Evolutionary conservation across 2,329 filamentous ascomycete species (phyloP).

Genomic region (Phaeosphaeria sp.): DNA sequence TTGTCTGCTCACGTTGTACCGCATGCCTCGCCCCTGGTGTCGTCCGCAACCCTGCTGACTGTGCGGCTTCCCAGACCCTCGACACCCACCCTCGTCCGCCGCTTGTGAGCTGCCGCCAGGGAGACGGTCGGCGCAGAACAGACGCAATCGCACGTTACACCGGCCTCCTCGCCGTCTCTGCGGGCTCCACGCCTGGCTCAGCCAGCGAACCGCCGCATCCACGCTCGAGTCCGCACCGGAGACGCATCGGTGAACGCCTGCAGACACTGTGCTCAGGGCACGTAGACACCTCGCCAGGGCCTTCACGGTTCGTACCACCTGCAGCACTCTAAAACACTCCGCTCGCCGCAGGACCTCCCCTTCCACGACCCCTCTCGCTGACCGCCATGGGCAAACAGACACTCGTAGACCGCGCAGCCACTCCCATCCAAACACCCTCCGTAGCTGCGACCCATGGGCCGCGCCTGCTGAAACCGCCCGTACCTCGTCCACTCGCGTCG

Average conservation of each 20-base stretch:
- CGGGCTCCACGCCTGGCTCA: slow-evolving; percentile 16
- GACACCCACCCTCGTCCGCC: slow-evolving; percentile 21
- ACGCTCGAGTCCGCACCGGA: slow-evolving; percentile 32
- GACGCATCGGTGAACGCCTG: slow-evolving; percentile 39
- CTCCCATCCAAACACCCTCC: slow-evolving; percentile 15
- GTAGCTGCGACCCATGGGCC: slow-evolving; percentile 36
- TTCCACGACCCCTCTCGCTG: slow-evolving; percentile 18
- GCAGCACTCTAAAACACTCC: slow-evolving; percentile 29
- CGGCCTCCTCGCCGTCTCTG: slow-evolving; percentile 6
- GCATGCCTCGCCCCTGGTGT: slow-evolving; percentile 39
- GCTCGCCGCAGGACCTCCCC: slow-evolving; percentile 7
- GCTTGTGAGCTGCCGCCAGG: slow-evolving; percentile 9
- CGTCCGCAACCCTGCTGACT: slow-evolving; percentile 37
- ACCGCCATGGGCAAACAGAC: slow-evolving; percentile 42
- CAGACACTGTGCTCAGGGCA: slow-evolving; percentile 37
- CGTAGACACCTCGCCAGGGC: slow-evolving; percentile 28
- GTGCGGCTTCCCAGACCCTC: slow-evolving; percentile 31
- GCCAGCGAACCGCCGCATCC: slow-evolving; percentile 2
- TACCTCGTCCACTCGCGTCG: slow-evolving; percentile 20
- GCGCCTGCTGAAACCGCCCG: slow-evolving; percentile 24
- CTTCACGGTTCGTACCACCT: slow-evolving; percentile 45
- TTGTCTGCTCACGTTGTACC: slow-evolving; percentile 46
- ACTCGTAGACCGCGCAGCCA: slow-evolving; percentile 21
- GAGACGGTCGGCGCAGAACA: slow-evolving; percentile 4
- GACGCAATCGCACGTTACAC: slow-evolving; percentile 21